Evolutionary conservation across 2,329 filamentous ascomycete species (phyloP).

Genomic region (Polychaeton citri): DNA sequence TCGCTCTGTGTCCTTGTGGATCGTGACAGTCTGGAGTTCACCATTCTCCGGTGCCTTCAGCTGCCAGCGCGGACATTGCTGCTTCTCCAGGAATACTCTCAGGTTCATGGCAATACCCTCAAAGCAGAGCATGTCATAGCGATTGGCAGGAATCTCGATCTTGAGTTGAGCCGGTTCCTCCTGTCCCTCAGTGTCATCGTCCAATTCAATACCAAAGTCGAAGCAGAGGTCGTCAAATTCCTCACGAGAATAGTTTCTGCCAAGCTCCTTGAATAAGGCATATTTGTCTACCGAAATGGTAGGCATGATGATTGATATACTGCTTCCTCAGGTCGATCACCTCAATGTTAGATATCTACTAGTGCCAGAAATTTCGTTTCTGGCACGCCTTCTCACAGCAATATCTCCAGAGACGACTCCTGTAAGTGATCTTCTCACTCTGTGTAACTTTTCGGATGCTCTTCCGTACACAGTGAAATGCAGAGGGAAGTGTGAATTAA

Average conservation of each 20-base stretch:
- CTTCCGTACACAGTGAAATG: no score
- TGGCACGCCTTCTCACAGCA: no score
- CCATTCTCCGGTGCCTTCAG: slow-evolving; percentile 59
- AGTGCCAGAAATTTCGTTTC: no score
- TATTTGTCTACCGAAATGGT: slow-evolving; percentile 96
- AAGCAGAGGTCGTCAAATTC: slow-evolving; percentile 97
- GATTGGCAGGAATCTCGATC: slow-evolving; percentile 93
- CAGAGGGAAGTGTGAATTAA: no score
- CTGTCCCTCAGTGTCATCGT: slow-evolving; percentile 81
- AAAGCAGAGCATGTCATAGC: slow-evolving; percentile 88
- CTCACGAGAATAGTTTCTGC: slow-evolving; percentile 79
- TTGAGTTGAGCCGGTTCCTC: slow-evolving; percentile 88
- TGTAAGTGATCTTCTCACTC: no score
- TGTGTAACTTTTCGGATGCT: no score
- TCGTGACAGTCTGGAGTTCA: slow-evolving; percentile 66
- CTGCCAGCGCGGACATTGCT: slow-evolving; percentile 64
- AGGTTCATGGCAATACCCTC: slow-evolving; percentile 93
- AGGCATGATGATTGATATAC: slow-evolving; percentile 64
- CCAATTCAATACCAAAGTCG: slow-evolving; percentile 95
- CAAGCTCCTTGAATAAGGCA: slow-evolving; percentile 83
- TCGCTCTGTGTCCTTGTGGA: slow-evolving; percentile 50
- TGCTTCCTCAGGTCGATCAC: no score
- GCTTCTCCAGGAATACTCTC: slow-evolving; percentile 79
- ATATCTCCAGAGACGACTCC: no score
- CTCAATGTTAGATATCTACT: no score